Base-by-base conservation (phyloP, 495 filamentous ascomycete species). In the Jackrogersella minutella region DNA sequence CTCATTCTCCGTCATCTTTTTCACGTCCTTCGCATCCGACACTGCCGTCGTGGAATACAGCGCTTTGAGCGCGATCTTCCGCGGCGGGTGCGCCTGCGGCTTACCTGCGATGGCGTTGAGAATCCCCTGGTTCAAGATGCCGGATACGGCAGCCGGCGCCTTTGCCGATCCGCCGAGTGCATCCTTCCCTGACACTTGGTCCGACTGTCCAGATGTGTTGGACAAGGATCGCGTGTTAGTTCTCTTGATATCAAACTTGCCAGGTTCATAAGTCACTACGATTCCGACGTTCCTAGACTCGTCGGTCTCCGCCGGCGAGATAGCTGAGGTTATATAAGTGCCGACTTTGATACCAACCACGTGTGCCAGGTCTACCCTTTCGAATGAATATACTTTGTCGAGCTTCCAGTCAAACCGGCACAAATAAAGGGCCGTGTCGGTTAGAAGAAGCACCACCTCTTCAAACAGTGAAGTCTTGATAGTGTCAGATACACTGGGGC, bases 361-460 rank as follows among this genome's bases (percentile, higher is more conserved):
- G 47, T 90, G 88, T 5, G 84, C 82, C 28, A 97, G 80, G 55
- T 90, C 88, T 10, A 97, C 88, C n/a, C 93, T 82, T 75, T 96
- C 92, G 69, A 97, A 97, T 0, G 88, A 91, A 0, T 88, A 85
- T 0, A 97, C 91, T 76, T 97, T 97, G 79, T 97, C 93, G 3
- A 91, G 85, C 62, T 89, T 89, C 90, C 92, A 97, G 76, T 97
- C 93, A 65, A 97, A 94, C 14, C 90, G 85, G 71, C 93, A 96
- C 46, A 88, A 86, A 70, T 97, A 99, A 5, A 97, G 74, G 1
- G 92, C 93, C 5, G 81, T 80, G 54, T 96, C 88, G 4, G 94
- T 99, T 6, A 99, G 81, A 2, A 99, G 82, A 1, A 97, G 81
- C 0, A 97, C 90, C 0, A 85, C 87, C 71, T 99, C 95, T 64